phyloP scores from a whole-genome alignment of 805 yeast genomes.

The Brettanomyces naardenensis region DNA sequence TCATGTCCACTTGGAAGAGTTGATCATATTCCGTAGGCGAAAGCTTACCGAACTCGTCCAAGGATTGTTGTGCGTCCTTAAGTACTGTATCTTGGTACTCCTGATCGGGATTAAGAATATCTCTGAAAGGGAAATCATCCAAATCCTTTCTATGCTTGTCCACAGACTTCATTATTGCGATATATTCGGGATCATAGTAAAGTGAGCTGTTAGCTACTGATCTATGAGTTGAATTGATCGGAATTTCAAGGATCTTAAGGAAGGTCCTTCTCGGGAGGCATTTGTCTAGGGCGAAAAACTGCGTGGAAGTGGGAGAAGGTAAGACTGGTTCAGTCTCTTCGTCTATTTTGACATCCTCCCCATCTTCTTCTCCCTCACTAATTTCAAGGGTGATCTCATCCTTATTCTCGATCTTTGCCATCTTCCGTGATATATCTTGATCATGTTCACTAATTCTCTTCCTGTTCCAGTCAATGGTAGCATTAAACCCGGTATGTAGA shows the following conservation, averaged over 20 bases:
- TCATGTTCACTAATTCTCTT: conserved; percentile 12
- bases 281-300: conserved; percentile 79
- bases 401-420: conserved; percentile 11
- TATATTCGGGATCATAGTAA: conserved; percentile 31
- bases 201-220: conserved; percentile 15
- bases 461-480: conserved; percentile 31
- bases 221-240: conserved; percentile 17
- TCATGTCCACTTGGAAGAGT: conserved; percentile 10
- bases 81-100: conserved; percentile 11
- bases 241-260: conserved; percentile 44
- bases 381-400: conserved; percentile 29
- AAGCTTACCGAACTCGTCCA: conserved; percentile 5
- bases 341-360: neutral
- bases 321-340: conserved; percentile 21
- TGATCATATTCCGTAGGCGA: conserved; percentile 4
- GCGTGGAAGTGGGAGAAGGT: conserved; percentile 36
- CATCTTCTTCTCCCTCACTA: conserved; percentile 6
- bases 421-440: conserved; percentile 9
- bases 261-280: conserved; percentile 60
- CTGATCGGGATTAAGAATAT: conserved; percentile 9
- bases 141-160: conserved; percentile 10
- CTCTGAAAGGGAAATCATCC: conserved; percentile 6
- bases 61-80: conserved; percentile 1
- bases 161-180: conserved; percentile 15
- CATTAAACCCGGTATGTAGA: conserved; percentile 68